These are phyloP conservation scores for Hypericum androsaemum DNA, from an alignment of 345 rosid species.

Conservation along the genomic window DNA sequence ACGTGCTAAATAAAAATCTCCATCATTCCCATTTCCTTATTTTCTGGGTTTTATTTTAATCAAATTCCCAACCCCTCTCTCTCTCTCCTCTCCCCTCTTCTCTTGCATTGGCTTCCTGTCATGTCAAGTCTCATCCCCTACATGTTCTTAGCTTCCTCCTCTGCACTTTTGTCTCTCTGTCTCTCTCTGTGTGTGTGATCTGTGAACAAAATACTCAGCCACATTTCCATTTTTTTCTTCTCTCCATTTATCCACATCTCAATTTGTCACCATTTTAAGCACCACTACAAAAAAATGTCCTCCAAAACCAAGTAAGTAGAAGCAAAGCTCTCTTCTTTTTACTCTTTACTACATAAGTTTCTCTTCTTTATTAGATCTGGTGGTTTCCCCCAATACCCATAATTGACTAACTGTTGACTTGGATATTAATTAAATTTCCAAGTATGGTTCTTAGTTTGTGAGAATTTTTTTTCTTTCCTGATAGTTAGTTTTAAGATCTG, in stretches of 20 bases:
- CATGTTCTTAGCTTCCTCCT: too few relatives aligned
- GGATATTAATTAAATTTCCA: neutral
- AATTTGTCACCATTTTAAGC: constrained; percentile 8
- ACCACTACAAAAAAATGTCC: constrained; percentile 33
- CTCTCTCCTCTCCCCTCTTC: neutral
- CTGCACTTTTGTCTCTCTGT: too few relatives aligned
- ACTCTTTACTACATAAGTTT: neutral
- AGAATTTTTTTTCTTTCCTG: neutral
- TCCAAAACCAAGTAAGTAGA: constrained; percentile 50
- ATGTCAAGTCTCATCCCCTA: neutral
- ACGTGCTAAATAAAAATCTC: too few relatives aligned
- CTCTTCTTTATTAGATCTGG: constrained; percentile 24
- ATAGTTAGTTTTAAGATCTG: constrained; percentile 5
- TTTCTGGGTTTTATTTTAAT: too few relatives aligned
- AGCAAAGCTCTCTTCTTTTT: neutral
- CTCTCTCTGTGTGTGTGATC: too few relatives aligned
- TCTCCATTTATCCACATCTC: too few relatives aligned
- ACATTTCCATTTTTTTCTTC: too few relatives aligned
- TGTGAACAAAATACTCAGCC: too few relatives aligned
- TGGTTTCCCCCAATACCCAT: neutral
- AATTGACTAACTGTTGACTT: neutral
- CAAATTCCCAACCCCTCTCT: too few relatives aligned
- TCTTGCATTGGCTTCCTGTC: neutral
- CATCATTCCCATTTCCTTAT: too few relatives aligned
- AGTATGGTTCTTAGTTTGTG: constrained; percentile 3